These are phyloP conservation scores for Yamadazyma nakazawae DNA, from an alignment of 805 yeast species.

Conservation along the genomic window DNA sequence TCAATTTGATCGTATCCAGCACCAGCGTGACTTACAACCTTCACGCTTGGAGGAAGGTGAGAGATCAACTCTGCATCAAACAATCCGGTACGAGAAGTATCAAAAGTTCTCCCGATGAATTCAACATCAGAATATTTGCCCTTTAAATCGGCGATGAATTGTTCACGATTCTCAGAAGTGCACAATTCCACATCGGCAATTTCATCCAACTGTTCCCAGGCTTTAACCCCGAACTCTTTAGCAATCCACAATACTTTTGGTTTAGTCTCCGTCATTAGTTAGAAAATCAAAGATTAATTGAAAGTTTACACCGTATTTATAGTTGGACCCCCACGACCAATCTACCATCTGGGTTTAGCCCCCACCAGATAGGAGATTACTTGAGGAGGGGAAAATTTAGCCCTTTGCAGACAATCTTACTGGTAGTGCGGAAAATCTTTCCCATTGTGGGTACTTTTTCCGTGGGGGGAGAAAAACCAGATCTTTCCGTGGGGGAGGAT, in stretches of 20 bases:
- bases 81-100: slow-evolving; percentile 51
- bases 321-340: slow-evolving; percentile 1
- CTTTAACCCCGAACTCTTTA: slow-evolving; percentile 27
- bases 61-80: slow-evolving; percentile 60
- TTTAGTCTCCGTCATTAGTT: slow-evolving; percentile 17
- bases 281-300: not conserved
- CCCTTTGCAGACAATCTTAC: too few species aligned
- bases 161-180: slow-evolving; percentile 32
- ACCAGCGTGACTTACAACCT: slow-evolving; percentile 58
- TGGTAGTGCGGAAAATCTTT: not conserved
- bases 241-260: slow-evolving; percentile 70
- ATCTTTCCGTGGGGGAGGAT: not conserved
- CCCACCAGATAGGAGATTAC: not conserved
- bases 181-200: slow-evolving; percentile 39
- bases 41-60: slow-evolving; percentile 52
- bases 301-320: not conserved
- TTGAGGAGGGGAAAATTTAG: not conserved
- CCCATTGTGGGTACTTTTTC: not conserved
- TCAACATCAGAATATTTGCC: slow-evolving; percentile 43
- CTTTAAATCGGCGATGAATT: slow-evolving; percentile 42
- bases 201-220: slow-evolving; percentile 54
- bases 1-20: slow-evolving; percentile 80
- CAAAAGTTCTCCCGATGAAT: slow-evolving; percentile 51
- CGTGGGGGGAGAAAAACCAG: slow-evolving; percentile 2
- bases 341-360: not conserved